These are phyloP conservation scores for Cudoniella acicularis DNA, from an alignment of 495 filamentous ascomycete genomes.

Conservation along the genomic window DNA sequence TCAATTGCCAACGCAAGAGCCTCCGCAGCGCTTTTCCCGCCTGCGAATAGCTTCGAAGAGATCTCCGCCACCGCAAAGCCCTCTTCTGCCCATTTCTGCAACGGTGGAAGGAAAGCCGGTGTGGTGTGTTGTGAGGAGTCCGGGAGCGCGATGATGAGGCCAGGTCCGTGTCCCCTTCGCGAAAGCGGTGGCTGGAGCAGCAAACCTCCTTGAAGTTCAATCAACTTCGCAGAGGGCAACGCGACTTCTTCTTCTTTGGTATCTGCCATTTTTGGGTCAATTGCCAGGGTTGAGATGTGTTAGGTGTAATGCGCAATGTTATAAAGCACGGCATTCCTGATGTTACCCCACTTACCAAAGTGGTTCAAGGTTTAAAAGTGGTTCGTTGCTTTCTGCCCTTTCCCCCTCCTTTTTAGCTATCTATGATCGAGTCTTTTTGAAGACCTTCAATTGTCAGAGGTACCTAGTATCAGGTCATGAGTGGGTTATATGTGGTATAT, in stretches of 20 bases:
- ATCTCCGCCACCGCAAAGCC: slow-evolving; percentile 50
- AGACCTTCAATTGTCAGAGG: too few relatives aligned
- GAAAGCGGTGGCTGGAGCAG: background rate
- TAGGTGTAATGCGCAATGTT: background rate
- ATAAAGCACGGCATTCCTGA: too few relatives aligned
- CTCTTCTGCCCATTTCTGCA: slow-evolving; percentile 59
- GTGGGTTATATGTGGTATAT: too few relatives aligned
- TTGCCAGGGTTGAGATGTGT: background rate
- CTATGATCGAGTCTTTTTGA: too few relatives aligned
- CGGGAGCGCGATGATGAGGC: background rate
- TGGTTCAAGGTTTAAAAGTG: too few relatives aligned
- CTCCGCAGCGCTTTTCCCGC: slow-evolving; percentile 7
- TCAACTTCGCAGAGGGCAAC: background rate
- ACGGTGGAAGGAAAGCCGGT: slow-evolving; percentile 23
- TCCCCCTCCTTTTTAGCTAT: too few relatives aligned
- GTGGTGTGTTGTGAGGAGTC: background rate
- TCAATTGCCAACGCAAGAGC: slow-evolving; percentile 11
- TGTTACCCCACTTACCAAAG: too few relatives aligned
- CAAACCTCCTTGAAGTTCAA: background rate
- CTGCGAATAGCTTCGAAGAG: background rate
- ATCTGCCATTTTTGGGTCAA: slow-evolving; percentile 2
- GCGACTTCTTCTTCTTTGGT: background rate
- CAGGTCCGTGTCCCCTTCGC: background rate
- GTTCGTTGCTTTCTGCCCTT: too few relatives aligned
- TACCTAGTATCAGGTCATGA: too few relatives aligned